Evolutionary conservation across 2,329 filamentous ascomycete species (phyloP).

Genomic region (Hymenoscyphus repandus): DNA sequence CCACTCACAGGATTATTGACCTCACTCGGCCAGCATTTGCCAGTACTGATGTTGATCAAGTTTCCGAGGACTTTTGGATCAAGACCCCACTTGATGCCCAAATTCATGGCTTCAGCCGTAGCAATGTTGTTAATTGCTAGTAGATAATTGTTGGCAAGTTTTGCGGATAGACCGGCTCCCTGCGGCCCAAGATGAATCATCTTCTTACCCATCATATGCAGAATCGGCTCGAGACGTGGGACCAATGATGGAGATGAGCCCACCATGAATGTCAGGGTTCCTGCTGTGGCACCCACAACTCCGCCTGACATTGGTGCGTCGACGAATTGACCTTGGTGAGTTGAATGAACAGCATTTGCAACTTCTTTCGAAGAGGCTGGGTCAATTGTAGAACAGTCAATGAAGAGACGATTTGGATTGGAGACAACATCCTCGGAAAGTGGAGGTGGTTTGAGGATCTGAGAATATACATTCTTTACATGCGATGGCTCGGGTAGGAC

Average conservation of each 20-base stretch:
- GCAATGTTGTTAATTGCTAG: constrained; percentile 84
- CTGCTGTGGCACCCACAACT: constrained; percentile 83
- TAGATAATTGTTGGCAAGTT: constrained; percentile 96
- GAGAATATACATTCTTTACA: constrained; percentile 74
- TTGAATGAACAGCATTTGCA: constrained; percentile 62
- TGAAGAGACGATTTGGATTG: constrained; percentile 68
- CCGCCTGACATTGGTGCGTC: constrained; percentile 97
- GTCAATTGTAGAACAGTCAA: constrained; percentile 96
- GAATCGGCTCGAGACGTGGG: constrained; percentile 58
- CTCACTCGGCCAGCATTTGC: constrained; percentile 93
- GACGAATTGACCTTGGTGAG: constrained; percentile 70
- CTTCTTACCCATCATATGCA: constrained; percentile 79
- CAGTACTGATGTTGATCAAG: constrained; percentile 90
- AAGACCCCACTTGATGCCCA: constrained; percentile 49
- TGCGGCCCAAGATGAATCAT: constrained; percentile 82
- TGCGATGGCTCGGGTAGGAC: constrained; percentile 86
- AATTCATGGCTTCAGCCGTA: constrained; percentile 53
- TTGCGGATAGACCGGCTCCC: constrained; percentile 81
- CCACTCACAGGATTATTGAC: constrained; percentile 92
- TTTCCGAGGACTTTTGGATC: constrained; percentile 63
- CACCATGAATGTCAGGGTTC: constrained; percentile 93
- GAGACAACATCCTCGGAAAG: constrained; percentile 43
- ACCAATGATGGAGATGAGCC: constrained; percentile 61
- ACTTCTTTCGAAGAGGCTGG: constrained; percentile 77
- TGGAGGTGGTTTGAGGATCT: constrained; percentile 58